Percentiles rank a stretch among this genome's conserved stretches.
phyloP scores from a whole-genome alignment of 306 rosid genomes.

The Cicer chorassanicum region DNA sequence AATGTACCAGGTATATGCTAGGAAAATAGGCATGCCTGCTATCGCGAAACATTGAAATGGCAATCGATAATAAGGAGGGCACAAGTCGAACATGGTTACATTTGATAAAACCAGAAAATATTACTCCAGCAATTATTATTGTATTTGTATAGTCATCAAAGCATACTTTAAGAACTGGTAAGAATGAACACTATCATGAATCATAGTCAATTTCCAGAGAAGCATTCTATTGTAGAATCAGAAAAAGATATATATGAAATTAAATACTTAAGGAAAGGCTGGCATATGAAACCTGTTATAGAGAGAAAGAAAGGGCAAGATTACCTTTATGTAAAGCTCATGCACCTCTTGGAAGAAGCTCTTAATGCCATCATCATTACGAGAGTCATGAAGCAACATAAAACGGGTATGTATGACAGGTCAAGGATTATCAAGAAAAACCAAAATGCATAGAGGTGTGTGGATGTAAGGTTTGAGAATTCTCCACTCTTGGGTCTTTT shows the following conservation, averaged over 20 bases:
- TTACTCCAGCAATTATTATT: slow-evolving; percentile 3
- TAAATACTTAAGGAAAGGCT: slow-evolving; percentile 3
- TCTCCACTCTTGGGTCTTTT: slow-evolving; percentile 25
- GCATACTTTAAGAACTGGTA: slow-evolving; percentile 15
- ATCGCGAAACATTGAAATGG: background rate
- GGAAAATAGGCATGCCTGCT: background rate
- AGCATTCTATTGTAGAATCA: slow-evolving; percentile 15
- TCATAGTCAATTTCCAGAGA: slow-evolving; percentile 37
- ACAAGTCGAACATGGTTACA: background rate
- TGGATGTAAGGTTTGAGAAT: slow-evolving; percentile 9
- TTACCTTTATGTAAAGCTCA: slow-evolving; percentile 94
- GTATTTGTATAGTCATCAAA: slow-evolving; percentile 21
- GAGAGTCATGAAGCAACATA: slow-evolving; percentile 95
- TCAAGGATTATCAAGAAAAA: slow-evolving; percentile 58
- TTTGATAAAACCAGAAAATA: slow-evolving; percentile 2
- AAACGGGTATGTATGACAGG: slow-evolving; percentile 77
- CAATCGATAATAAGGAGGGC: background rate
- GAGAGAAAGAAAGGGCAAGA: slow-evolving; percentile 40
- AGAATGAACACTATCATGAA: slow-evolving; percentile 9
- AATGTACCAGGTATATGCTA: slow-evolving; percentile 4
- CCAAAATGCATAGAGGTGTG: background rate
- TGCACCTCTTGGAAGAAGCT: slow-evolving; percentile 98
- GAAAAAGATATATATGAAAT: slow-evolving; percentile 16
- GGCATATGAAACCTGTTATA: slow-evolving; percentile 27
- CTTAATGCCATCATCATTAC: slow-evolving; percentile 97